Base-by-base conservation (phyloP, 1,139 yeast species). In the Blastobotrys capitulatus region DNA sequence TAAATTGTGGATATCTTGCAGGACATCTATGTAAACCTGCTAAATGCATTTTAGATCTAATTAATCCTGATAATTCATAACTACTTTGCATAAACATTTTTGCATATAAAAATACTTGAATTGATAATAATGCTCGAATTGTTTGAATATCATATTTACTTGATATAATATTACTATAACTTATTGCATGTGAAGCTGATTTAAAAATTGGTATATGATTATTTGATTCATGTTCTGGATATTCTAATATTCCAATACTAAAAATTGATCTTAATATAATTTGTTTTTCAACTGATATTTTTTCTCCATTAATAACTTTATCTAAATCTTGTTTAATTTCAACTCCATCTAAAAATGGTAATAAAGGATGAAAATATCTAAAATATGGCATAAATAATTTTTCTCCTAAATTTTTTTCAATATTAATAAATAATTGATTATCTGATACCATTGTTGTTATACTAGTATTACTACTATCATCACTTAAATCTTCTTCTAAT, bases 1-100 rank as follows among this genome's bases (percentile, higher is more conserved):
- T n/a, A 29, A 52, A 42, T 34, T 50, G 42, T 6, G 53, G 35
- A 37, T 52, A 52, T 36, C 54, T 25, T 16, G 49, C 46, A n/a
- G 55, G 55, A 41, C 55, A 52, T 25, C 54, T 48, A 34, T 52
- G 55, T 16, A 52, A 32, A 7, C 54, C 55, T 12, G 49, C 54
- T 6, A 49, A 26, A 31, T 45, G 44, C 13, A 52, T 18, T 34
- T 52, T 52, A 18, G 55, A 49, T 27, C 55, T 38, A 16, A 52
- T 47, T 19, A 49, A 16, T 10, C 51, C 54, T 19, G 49, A 48
- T 25, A 52, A 20, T 34, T 52, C 55, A 38, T 52, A 52, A 5
- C 53, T 42, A 13, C 52, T 42, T 22, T 54, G 38, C 25, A 52
- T 32, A 18, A 50, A 52, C 55, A 52, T 52, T 31, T 35, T n/a